Percentiles rank a stretch among this genome's conserved stretches.
These are phyloP conservation scores for Panaeolus cyanescens DNA, from an alignment of 768 basidiomycete species.

Conservation along the genomic window DNA sequence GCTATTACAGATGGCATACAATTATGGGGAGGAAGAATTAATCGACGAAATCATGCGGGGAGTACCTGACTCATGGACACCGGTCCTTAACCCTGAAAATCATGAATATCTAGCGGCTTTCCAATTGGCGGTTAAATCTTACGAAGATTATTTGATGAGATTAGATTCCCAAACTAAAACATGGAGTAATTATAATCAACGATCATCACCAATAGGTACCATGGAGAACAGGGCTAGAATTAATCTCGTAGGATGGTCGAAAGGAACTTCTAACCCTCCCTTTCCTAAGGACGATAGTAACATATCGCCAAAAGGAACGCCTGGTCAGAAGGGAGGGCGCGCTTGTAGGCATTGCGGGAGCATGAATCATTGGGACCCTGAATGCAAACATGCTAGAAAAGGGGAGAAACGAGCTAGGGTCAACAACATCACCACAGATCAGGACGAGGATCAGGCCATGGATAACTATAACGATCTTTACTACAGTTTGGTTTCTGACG, in stretches of 20 bases:
- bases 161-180: slow-evolving; percentile 2
- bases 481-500: slow-evolving; percentile 16
- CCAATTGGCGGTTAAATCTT: too few species aligned
- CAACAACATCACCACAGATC: slow-evolving; percentile 9
- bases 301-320: slow-evolving; percentile 13
- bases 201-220: neutral
- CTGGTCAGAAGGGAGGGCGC: slow-evolving; percentile 17
- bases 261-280: slow-evolving; percentile 7
- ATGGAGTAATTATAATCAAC: too few species aligned
- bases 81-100: slow-evolving; percentile 21
- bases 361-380: too few species aligned
- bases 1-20: slow-evolving; percentile 12
- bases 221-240: neutral
- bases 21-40: slow-evolving; percentile 24
- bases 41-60: slow-evolving; percentile 36
- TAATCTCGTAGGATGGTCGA: slow-evolving; percentile 7
- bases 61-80: slow-evolving; percentile 29
- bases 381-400: slow-evolving; percentile 28
- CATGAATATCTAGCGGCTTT: slow-evolving; percentile 18
- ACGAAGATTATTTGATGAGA: slow-evolving; percentile 18
- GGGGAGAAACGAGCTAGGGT: slow-evolving; percentile 16
- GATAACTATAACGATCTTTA: slow-evolving; percentile 30
- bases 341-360: slow-evolving; percentile 30
- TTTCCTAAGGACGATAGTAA: slow-evolving; percentile 26
- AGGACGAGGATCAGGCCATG: slow-evolving; percentile 18